phyloP scores from a whole-genome alignment of 2,329 filamentous ascomycete genomes.

The Sclerotiophoma versabilis region DNA sequence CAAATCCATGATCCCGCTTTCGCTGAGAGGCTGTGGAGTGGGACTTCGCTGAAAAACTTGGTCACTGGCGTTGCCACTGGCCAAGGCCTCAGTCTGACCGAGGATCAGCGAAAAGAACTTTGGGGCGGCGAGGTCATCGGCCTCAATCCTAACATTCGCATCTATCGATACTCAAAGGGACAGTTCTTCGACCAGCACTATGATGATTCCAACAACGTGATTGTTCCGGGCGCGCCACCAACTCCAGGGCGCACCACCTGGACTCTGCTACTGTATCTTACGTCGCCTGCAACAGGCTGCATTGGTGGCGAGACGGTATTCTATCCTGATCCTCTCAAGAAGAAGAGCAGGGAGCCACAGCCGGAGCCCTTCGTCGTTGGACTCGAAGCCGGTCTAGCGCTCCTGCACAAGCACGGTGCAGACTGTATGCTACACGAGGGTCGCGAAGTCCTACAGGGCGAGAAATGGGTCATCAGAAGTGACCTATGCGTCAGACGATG shows the following conservation, averaged over 20 bases:
- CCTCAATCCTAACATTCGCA: slow-evolving; percentile 84
- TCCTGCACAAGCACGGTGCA: slow-evolving; percentile 87
- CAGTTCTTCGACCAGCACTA: slow-evolving; percentile 96
- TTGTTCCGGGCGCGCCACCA: slow-evolving; percentile 54
- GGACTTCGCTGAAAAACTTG: slow-evolving; percentile 75
- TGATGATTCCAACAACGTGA: slow-evolving; percentile 82
- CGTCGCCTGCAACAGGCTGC: slow-evolving; percentile 75
- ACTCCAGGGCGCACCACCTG: slow-evolving; percentile 77
- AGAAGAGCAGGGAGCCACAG: slow-evolving; percentile 48
- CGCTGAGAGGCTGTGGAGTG: slow-evolving; percentile 76
- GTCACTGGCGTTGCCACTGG: slow-evolving; percentile 49
- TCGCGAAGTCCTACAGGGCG: slow-evolving; percentile 75
- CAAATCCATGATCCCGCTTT: slow-evolving; percentile 80
- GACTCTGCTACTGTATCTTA: slow-evolving; percentile 89
- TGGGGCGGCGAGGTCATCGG: slow-evolving; percentile 88
- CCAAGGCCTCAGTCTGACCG: slow-evolving; percentile 36
- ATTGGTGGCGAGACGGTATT: slow-evolving; percentile 90
- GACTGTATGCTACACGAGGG: slow-evolving; percentile 92
- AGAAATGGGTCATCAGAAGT: slow-evolving; percentile 91
- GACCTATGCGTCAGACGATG: slow-evolving; percentile 74
- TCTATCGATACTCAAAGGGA: slow-evolving; percentile 84
- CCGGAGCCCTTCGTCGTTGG: slow-evolving; percentile 72
- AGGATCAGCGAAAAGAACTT: slow-evolving; percentile 46
- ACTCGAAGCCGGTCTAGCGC: slow-evolving; percentile 82
- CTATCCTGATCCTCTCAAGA: slow-evolving; percentile 67